Percentiles rank a stretch among this genome's conserved stretches.
Conservation (phyloP, 176 grass and related monocot species). For the Zea mays region Zm-B73-REFERENCE-NAM-5.0 NC_050100.1:71095501-71096000, state of each 20-base stretch:
- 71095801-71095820: conserved; percentile 19
- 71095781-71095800: neutral
- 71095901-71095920: conserved; percentile 36
- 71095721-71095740: conserved; percentile 17
- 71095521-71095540: too few species aligned
- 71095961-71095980: conserved; percentile 71
- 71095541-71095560: neutral
- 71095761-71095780: conserved; percentile 27
- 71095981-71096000: conserved; percentile 80
- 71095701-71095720: neutral
- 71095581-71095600: conserved; percentile 13
- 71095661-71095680: neutral
- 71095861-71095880: conserved; percentile 3
- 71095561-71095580: neutral
- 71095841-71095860: neutral
- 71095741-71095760: neutral
- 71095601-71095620: conserved; percentile 11
- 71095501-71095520: too few species aligned
- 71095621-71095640: neutral
- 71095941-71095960: conserved; percentile 11
- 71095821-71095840: neutral
- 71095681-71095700: neutral
- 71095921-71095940: conserved; percentile 17
- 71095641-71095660: neutral
- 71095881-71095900: neutral